phyloP scores from a whole-genome alignment of 2,329 filamentous ascomycete species.

The Chaetomiaceae sp. region DNA sequence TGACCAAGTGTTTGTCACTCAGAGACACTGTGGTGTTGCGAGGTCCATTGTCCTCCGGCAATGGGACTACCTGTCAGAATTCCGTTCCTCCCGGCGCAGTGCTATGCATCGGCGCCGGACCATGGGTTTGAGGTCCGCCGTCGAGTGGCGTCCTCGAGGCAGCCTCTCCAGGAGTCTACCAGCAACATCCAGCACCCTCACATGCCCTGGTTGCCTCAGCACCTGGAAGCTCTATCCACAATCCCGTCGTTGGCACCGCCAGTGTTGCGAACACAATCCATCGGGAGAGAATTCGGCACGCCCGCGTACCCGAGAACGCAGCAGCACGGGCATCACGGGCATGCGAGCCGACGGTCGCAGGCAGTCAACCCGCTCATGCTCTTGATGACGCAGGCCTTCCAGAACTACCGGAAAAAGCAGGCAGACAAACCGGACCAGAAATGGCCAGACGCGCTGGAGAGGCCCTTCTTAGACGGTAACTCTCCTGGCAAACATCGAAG shows the following conservation, averaged over 20 bases:
- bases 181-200: slow-evolving; percentile 46
- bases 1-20: slow-evolving; percentile 11
- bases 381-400: slow-evolving; percentile 55
- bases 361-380: slow-evolving; percentile 51
- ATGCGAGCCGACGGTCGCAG: slow-evolving; percentile 32
- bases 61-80: slow-evolving; percentile 37
- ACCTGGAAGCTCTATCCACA: slow-evolving; percentile 39
- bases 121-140: slow-evolving; percentile 44
- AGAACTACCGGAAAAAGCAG: slow-evolving; percentile 61
- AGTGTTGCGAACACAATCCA: slow-evolving; percentile 46
- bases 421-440: slow-evolving; percentile 56
- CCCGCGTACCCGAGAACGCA: slow-evolving; percentile 27
- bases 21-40: slow-evolving; percentile 5
- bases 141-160: slow-evolving; percentile 30
- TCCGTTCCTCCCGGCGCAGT: slow-evolving; percentile 47
- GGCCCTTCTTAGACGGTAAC: slow-evolving; percentile 64
- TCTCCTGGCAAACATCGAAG: slow-evolving; percentile 10
- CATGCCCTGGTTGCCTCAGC: slow-evolving; percentile 30
- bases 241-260: slow-evolving; percentile 40
- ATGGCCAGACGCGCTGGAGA: slow-evolving; percentile 59
- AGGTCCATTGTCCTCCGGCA: slow-evolving; percentile 17
- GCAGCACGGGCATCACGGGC: slow-evolving; percentile 26
- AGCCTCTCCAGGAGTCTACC: slow-evolving; percentile 49
- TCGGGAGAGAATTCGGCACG: slow-evolving; percentile 43
- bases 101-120: slow-evolving; percentile 45